A percentile compares a stretch with the other conserved stretches of the same genome.
phyloP scores from a whole-genome alignment of 352 stramenopile genomes.

The Globisporangium takayamanum region DNA sequence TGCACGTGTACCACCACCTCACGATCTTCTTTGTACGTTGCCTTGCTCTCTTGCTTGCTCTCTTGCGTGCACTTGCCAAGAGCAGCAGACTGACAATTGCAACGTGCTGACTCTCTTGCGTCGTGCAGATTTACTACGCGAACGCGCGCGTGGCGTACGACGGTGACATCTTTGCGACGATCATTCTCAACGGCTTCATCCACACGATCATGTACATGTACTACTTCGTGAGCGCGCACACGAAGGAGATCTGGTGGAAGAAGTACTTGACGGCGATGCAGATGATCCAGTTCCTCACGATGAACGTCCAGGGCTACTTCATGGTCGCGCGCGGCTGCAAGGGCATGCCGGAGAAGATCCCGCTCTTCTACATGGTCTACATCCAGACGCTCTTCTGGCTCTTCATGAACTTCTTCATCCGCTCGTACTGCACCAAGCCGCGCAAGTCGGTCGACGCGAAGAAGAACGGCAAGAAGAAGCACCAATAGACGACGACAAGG shows the following conservation, averaged over 20 bases:
- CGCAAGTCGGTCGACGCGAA: constrained; percentile 35
- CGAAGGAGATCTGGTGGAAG: constrained; percentile 97
- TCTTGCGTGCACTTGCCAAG: background rate
- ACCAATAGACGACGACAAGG: constrained; percentile 27
- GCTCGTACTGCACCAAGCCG: constrained; percentile 85
- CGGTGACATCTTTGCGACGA: constrained; percentile 95
- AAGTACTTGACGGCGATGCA: constrained; percentile 94
- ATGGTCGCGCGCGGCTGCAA: constrained; percentile 86
- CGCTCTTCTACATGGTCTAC: constrained; percentile 91
- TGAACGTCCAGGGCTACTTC: constrained; percentile 74
- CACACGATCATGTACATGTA: constrained; percentile 99
- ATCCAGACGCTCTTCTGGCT: constrained; percentile 94
- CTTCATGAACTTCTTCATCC: constrained; percentile 96
- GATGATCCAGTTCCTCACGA: constrained; percentile 91
- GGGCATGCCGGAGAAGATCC: constrained; percentile 73
- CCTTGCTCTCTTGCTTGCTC: background rate
- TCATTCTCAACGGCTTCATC: constrained; percentile 96
- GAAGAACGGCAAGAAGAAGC: constrained; percentile 44
- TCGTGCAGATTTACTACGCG: constrained; percentile 90
- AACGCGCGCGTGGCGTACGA: constrained; percentile 94
- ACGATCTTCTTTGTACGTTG: constrained; percentile 90
- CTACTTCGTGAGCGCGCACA: constrained; percentile 97
- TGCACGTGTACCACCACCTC: constrained; percentile 98
- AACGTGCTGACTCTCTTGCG: background rate
- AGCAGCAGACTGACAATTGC: background rate